These are phyloP conservation scores for Zygosaccharomyces sapae DNA, from an alignment of 1,139 yeast genomes.

Conservation along the genomic window DNA sequence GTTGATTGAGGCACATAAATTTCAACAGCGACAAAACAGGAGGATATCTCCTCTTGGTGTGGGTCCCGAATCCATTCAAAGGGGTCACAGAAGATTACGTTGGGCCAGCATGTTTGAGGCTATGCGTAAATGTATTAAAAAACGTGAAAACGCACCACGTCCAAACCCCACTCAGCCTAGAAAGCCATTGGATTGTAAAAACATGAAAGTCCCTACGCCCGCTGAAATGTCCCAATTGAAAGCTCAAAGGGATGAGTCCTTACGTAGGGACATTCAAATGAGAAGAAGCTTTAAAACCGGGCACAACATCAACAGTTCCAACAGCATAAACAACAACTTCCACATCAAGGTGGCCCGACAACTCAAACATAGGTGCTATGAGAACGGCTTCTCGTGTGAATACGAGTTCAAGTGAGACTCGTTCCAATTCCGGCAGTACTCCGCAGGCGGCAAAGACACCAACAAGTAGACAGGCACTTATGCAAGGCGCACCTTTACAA, in stretches of 20 bases:
- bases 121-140: conserved; percentile 81
- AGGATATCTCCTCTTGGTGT: conserved; percentile 90
- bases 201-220: conserved; percentile 62
- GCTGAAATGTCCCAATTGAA: conserved; percentile 77
- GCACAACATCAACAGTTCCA: conserved; percentile 25
- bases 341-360: conserved; percentile 17
- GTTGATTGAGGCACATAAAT: conserved; percentile 86
- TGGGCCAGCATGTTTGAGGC: conserved; percentile 99
- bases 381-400: conserved; percentile 1
- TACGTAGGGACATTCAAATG: conserved; percentile 39
- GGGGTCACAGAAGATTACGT: conserved; percentile 84
- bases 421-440: conserved; percentile 1
- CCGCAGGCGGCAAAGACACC: conserved; percentile 9
- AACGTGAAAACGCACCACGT: conserved; percentile 67
- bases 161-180: conserved; percentile 46
- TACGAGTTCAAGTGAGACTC: conserved; percentile 2
- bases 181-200: conserved; percentile 39
- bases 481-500: conserved; percentile 14
- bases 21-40: conserved; percentile 75
- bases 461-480: conserved; percentile 16
- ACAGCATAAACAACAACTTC: conserved; percentile 29
- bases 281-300: conserved; percentile 33
- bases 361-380: background rate
- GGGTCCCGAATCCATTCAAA: conserved; percentile 82
- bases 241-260: conserved; percentile 77